Conservation (phyloP, 2,329 filamentous ascomycete genomes). For the Neurospora sp. region DNA sequence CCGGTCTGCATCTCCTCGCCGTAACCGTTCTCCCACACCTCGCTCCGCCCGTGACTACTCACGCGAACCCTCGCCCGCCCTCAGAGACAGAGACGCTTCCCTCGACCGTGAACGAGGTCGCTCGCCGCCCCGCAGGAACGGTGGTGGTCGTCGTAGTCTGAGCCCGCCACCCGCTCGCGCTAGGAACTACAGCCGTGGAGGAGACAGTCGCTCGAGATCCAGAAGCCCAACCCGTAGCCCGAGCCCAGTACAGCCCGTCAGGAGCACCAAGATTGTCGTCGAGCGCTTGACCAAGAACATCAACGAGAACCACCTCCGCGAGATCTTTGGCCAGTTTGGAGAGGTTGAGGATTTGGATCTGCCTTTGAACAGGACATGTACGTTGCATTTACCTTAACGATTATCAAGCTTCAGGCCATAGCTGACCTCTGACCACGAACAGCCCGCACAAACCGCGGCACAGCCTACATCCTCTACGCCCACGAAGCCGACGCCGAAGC, state of each 20-base stretch:
- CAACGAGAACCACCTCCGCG: conserved; percentile 74
- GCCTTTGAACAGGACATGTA: conserved; percentile 79
- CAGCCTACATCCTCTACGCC: conserved; percentile 81
- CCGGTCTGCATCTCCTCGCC: conserved; percentile 5
- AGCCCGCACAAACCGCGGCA: conserved; percentile 87
- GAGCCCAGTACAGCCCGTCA: conserved; percentile 28
- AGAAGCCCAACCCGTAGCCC: conserved; percentile 28
- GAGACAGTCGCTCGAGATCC: conserved; percentile 17
- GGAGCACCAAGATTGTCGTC: conserved; percentile 71
- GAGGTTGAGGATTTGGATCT: conserved; percentile 79
- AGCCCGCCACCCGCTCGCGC: conserved; percentile 16
- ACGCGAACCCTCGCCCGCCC: conserved; percentile 22
- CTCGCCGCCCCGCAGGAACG: conserved; percentile 25
- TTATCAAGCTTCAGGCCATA: no score
- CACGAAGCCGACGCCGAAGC: conserved; percentile 71
- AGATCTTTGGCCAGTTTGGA: conserved; percentile 88
- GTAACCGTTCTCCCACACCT: conserved; percentile 10
- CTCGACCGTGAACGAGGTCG: conserved; percentile 18
- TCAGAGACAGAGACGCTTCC: conserved; percentile 13
- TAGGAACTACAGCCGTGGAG: conserved; percentile 25
- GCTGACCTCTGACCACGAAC: no score
- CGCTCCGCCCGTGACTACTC: conserved; percentile 11
- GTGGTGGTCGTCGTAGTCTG: conserved; percentile 20
- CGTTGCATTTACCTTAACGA: no score
- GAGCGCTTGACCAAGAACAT: conserved; percentile 95